phyloP scores from a whole-genome alignment of 495 filamentous ascomycete genomes.

The Penicillium longicatenatum region DNA sequence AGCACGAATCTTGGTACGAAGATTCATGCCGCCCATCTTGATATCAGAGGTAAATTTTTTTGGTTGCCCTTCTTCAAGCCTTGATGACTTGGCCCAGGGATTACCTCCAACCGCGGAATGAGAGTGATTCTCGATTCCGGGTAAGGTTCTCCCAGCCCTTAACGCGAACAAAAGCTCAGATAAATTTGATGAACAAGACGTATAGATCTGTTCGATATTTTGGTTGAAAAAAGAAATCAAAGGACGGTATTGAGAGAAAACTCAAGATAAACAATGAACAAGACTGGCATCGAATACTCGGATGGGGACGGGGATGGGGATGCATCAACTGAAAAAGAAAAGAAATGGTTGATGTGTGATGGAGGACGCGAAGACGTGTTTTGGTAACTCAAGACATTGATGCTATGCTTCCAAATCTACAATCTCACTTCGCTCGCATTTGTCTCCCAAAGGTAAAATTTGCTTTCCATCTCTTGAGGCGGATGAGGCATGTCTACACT shows the following conservation, averaged over 20 bases:
- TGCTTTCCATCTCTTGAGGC: too few species aligned
- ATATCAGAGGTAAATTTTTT: not conserved
- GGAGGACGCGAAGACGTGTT: not conserved
- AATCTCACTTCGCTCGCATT: not conserved
- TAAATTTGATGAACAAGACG: not conserved
- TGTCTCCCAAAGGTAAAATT: too few species aligned
- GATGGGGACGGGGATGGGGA: not conserved
- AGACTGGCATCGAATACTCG: not conserved
- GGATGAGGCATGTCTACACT: too few species aligned
- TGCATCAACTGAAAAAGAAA: not conserved
- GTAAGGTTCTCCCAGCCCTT: not conserved
- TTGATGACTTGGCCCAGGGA: not conserved
- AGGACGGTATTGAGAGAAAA: not conserved
- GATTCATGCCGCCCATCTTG: slow-evolving; percentile 23
- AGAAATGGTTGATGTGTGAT: not conserved
- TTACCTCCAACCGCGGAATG: not conserved
- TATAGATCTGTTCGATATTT: not conserved
- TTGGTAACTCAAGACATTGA: not conserved
- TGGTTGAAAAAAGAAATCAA: not conserved
- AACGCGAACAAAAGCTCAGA: not conserved
- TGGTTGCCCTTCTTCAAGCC: not conserved
- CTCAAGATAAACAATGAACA: not conserved
- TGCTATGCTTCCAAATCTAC: not conserved
- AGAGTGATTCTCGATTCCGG: not conserved
- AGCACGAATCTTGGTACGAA: slow-evolving; percentile 23